Base-by-base conservation (phyloP, 1,284 basidiomycete species). In the Athelia psychrophila region DNA sequence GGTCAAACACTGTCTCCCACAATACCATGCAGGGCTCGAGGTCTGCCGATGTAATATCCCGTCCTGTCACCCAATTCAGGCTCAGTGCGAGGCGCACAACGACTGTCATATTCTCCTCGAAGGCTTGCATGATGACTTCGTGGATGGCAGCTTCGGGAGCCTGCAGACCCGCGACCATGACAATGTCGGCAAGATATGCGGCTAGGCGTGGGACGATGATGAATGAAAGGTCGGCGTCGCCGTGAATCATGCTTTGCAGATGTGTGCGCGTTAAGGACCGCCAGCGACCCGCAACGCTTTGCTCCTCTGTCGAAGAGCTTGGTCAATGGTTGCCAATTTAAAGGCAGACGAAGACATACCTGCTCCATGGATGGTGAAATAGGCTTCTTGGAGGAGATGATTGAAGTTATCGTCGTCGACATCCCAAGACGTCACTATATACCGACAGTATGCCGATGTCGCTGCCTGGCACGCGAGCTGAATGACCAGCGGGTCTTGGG, bases 401-500 rank as follows among this genome's bases (percentile, higher is more conserved):
- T 65, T 56, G 15, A 59, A 48, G 3, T 35, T 42, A 24, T 58
- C 58, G 5, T 66, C 67, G 0, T 60, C 64, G 4, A 70, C 54
- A 48, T 61, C 59, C 65, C 65, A 70, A 18, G 68, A 44, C 9
- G 51, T 47, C 0, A 60, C 52, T 19, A 68, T 62, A 65, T 63
- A 68, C 47, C 64, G 52, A 12, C 69, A 44, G 44, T 54, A 57
- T 35, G 58, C 62, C 4, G 61, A 51, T 30, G 70, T 44, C 49
- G 54, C 65, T 3, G 65, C 67, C 50, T 67, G 68, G 48, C 67
- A 70, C 4, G 65, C 65, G 19, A 67, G 70, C 30, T 70, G 65
- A 12, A 67, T 54, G 45, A 68, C 48, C 42, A 70, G 68, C 2
- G 68, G 66, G 45, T 69, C 66, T 0, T 67, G 65, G 18, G 23